Conservation (phyloP, 768 basidiomycete species). For the Kwoniella mangroviensis region DNA sequence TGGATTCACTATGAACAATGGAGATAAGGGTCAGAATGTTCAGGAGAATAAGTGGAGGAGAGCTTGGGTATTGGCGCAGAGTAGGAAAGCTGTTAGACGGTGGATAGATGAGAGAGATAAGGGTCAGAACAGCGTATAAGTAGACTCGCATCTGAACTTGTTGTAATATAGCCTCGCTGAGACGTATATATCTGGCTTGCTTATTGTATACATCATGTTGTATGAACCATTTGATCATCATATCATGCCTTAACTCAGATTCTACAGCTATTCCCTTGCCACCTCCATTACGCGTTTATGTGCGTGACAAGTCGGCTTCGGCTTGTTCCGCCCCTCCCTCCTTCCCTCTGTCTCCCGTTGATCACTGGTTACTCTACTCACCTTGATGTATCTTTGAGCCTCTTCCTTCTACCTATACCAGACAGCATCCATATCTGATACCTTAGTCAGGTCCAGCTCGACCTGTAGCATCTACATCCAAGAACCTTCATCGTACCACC, state of each 20-base stretch:
- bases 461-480: too few species aligned
- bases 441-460: background rate
- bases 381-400: background rate
- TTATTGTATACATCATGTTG: background rate
- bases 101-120: slow-evolving; percentile 71
- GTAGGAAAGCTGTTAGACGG: slow-evolving; percentile 76
- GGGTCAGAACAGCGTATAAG: background rate
- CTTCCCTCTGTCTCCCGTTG: background rate
- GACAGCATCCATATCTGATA: background rate
- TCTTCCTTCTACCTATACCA: background rate
- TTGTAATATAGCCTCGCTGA: background rate
- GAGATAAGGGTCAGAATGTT: slow-evolving; percentile 59
- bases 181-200: background rate
- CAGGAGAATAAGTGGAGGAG: slow-evolving; percentile 58
- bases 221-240: background rate
- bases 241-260: too few species aligned
- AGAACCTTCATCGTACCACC: too few species aligned
- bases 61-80: slow-evolving; percentile 63
- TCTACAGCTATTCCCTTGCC: background rate
- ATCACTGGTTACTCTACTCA: background rate
- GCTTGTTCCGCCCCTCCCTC: background rate
- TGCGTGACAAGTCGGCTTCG: background rate
- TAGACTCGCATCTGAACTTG: background rate
- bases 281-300: slow-evolving; percentile 3
- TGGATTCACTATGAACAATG: slow-evolving; percentile 62